A percentile compares a stretch with the other conserved stretches of the same genome.
phyloP scores from a whole-genome alignment of 345 rosid genomes.

The Theobroma cacao region DNA sequence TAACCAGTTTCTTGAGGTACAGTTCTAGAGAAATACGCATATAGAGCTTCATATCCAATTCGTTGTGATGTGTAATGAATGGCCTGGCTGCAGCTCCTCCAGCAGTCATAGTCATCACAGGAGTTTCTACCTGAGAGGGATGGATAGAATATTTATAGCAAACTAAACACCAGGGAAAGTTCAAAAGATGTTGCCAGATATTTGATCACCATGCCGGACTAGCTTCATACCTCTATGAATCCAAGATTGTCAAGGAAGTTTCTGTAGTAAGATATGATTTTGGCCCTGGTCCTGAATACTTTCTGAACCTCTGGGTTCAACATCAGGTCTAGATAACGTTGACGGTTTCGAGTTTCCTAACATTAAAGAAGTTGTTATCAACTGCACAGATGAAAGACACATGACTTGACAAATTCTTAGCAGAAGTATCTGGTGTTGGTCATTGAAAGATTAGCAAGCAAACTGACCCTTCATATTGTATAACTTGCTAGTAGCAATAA shows the following conservation, averaged over 20 bases:
- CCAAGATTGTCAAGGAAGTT: conserved; percentile 7
- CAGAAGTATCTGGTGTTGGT: not conserved
- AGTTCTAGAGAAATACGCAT: conserved; percentile 98
- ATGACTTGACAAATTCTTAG: not conserved
- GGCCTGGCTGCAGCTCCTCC: conserved; percentile 99
- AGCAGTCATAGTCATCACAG: conserved; percentile 93
- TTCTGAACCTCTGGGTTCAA: not conserved
- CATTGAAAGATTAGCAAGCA: not conserved
- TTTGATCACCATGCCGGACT: not conserved
- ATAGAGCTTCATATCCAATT: conserved; percentile 76
- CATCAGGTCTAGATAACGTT: conserved; percentile 1
- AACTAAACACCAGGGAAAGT: not conserved
- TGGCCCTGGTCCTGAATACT: conserved; percentile 6
- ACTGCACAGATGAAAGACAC: not conserved
- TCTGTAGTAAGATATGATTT: conserved; percentile 6
- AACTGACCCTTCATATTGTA: not conserved
- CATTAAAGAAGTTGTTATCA: not conserved
- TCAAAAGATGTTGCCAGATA: not conserved
- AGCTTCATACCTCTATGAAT: not conserved
- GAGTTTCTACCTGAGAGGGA: conserved; percentile 74
- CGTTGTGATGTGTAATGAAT: conserved; percentile 93
- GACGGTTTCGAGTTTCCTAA: conserved; percentile 9
- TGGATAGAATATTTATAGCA: not conserved
- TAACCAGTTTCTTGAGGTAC: conserved; percentile 79
- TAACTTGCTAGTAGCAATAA: not conserved